Base-by-base conservation (phyloP, 1,139 yeast genomes). In the Suhomyces wounanorum region DNA sequence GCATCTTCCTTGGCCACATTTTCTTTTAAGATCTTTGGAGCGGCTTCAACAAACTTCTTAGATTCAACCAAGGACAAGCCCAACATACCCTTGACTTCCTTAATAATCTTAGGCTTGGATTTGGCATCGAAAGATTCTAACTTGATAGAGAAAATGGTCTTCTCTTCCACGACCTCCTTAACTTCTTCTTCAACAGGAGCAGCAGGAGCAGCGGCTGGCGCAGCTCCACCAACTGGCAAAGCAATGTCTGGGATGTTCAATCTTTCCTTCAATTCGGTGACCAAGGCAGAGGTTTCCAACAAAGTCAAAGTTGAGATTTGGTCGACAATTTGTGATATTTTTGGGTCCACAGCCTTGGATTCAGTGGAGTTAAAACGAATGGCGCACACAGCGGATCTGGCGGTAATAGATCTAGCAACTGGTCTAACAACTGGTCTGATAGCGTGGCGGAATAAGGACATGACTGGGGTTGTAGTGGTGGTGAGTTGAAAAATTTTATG, bases 1-100 rank as follows among this genome's bases (percentile, higher is more conserved):
- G 95, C 95, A 64, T 88, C 96, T 68, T 88, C 96, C 79, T 89
- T 88, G 55, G 91, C 84, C 52, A 88, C 89, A 60, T 87, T 87
- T 63, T 88, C 96, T 75, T 89, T 89, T 72, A 88, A 81, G 45
- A 89, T 79, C 81, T 94, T 94, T 62, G 99, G 99, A 55, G 99
- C 98, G 64, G 92, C 77, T 77, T 94, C 99, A 53, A 95, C 99
- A 61, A 94, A 89, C 78, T 94, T 94, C 84, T 94, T 95, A 55
- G 97, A 89, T 69, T 94, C 99, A 55, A 94, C 99, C 61, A 94
- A 81, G 16, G 97, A 90, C 66, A 94, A 81, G 9, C 97, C 97
- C 65, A 94, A 81, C 69, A 94, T 78, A 55, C 88, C 82, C 81
- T 94, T 94, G 62, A 94, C 96, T 77, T 94, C 99, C 79, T 94